Evolutionary conservation across 2,329 filamentous ascomycete genomes (phyloP).

Genomic region (Epichloe brachyelytri): DNA sequence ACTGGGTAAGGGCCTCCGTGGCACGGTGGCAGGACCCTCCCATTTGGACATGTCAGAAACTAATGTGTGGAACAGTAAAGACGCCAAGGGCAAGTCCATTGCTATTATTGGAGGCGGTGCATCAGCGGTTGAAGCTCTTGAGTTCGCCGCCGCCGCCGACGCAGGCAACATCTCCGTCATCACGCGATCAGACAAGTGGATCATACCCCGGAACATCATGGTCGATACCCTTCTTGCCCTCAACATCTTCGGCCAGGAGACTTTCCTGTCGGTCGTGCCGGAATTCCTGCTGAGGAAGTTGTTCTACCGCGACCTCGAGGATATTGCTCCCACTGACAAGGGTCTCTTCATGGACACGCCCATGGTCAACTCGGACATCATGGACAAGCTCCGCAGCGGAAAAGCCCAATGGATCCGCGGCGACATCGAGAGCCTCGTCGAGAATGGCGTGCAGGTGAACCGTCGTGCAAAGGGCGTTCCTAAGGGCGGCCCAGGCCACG

Average conservation of each 20-base stretch:
- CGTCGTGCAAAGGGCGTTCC: constrained; percentile 59
- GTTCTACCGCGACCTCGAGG: constrained; percentile 71
- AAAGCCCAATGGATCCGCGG: constrained; percentile 69
- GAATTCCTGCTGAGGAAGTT: constrained; percentile 61
- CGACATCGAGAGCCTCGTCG: constrained; percentile 56
- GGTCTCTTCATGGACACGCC: constrained; percentile 76
- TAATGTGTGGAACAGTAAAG: constrained; percentile 30
- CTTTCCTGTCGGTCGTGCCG: constrained; percentile 62
- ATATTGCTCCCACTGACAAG: constrained; percentile 53
- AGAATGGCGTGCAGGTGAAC: constrained; percentile 57
- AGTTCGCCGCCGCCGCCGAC: constrained; percentile 57
- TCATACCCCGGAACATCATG: constrained; percentile 68
- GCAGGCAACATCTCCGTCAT: constrained; percentile 61
- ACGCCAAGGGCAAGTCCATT: constrained; percentile 62
- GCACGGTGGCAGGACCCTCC: not conserved
- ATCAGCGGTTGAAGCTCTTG: constrained; percentile 69
- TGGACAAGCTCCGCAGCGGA: constrained; percentile 59
- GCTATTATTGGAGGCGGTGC: constrained; percentile 68
- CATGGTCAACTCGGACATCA: constrained; percentile 76
- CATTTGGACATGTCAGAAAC: fast-evolving
- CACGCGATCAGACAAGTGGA: constrained; percentile 72
- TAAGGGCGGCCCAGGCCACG: constrained; percentile 58
- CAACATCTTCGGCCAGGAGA: constrained; percentile 72
- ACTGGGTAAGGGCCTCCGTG: constrained; percentile 34
- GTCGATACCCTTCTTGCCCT: constrained; percentile 61